phyloP scores from a whole-genome alignment of 1,284 basidiomycete genomes.

The Trichosporon sp. region DNA sequence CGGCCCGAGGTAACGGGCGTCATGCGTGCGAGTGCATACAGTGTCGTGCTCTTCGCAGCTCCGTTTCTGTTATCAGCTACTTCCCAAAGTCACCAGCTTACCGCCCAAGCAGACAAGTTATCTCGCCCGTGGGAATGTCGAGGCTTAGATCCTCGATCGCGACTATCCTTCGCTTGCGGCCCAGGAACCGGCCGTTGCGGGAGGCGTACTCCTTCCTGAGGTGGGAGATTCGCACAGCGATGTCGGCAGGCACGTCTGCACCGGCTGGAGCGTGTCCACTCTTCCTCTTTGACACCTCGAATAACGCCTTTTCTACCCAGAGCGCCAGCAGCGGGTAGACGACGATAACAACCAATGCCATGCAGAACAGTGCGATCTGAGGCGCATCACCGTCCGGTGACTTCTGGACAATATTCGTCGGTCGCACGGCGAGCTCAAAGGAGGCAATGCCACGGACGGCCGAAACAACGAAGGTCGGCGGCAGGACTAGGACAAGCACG shows the following conservation, averaged over 20 bases:
- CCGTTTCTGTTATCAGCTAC: constrained; percentile 54
- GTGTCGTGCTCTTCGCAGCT: constrained; percentile 73
- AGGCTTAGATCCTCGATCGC: constrained; percentile 68
- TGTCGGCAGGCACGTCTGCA: constrained; percentile 21
- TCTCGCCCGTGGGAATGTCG: constrained; percentile 68
- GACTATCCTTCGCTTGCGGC: constrained; percentile 59
- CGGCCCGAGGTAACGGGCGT: constrained; percentile 66
- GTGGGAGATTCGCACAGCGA: constrained; percentile 37
- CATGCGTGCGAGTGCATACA: constrained; percentile 69
- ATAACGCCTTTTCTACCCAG: constrained; percentile 65
- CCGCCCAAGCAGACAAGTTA: constrained; percentile 70
- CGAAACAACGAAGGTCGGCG: constrained; percentile 73
- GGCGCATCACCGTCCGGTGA: constrained; percentile 67
- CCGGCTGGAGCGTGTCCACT: neutral
- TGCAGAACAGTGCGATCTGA: constrained; percentile 66
- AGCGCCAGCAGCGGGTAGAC: constrained; percentile 69
- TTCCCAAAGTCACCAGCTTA: neutral
- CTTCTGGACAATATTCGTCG: constrained; percentile 62
- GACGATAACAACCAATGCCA: constrained; percentile 65
- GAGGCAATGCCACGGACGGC: constrained; percentile 67
- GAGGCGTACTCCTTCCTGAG: constrained; percentile 39
- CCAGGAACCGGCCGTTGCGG: constrained; percentile 33
- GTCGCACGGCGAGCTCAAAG: constrained; percentile 65
- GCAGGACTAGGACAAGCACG: constrained; percentile 71
- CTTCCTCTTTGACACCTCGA: constrained; percentile 58